phyloP scores from a whole-genome alignment of 129 eudicot genomes.

The Scalesia atractyloides region DNA sequence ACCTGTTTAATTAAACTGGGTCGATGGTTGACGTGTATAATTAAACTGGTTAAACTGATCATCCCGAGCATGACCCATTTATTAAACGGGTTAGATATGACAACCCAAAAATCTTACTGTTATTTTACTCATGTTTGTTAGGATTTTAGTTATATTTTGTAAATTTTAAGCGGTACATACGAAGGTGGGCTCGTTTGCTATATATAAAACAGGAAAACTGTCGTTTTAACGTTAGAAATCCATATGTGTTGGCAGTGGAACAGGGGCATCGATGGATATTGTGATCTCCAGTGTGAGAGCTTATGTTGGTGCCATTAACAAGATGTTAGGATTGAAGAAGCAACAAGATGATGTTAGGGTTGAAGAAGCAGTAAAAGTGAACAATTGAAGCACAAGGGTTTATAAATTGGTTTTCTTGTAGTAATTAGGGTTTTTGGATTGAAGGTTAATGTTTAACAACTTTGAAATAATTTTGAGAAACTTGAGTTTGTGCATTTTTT shows the following conservation, averaged over 20 bases:
- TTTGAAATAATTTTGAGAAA: constrained; percentile 20
- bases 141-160: background rate
- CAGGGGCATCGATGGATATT: constrained; percentile 88
- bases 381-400: constrained; percentile 10
- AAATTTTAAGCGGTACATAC: background rate
- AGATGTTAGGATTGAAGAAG: constrained; percentile 50
- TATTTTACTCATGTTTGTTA: background rate
- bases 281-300: constrained; percentile 95
- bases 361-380: constrained; percentile 34
- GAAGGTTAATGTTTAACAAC: constrained; percentile 1
- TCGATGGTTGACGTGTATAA: background rate
- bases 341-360: constrained; percentile 79
- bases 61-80: background rate
- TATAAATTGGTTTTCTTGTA: constrained; percentile 13
- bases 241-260: constrained; percentile 55
- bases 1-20: background rate
- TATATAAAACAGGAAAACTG: background rate
- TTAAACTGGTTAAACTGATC: background rate
- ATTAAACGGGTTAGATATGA: background rate
- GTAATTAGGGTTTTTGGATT: constrained; percentile 14
- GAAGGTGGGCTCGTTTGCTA: background rate
- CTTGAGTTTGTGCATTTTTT: constrained; percentile 9
- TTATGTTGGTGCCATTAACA: constrained; percentile 81
- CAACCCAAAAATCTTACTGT: background rate
- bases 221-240: background rate